Percentiles rank a stretch among this genome's conserved stretches.
These are phyloP conservation scores for Diutina catenulata DNA, from an alignment of 1,139 yeast species.

Conservation along the genomic window DNA sequence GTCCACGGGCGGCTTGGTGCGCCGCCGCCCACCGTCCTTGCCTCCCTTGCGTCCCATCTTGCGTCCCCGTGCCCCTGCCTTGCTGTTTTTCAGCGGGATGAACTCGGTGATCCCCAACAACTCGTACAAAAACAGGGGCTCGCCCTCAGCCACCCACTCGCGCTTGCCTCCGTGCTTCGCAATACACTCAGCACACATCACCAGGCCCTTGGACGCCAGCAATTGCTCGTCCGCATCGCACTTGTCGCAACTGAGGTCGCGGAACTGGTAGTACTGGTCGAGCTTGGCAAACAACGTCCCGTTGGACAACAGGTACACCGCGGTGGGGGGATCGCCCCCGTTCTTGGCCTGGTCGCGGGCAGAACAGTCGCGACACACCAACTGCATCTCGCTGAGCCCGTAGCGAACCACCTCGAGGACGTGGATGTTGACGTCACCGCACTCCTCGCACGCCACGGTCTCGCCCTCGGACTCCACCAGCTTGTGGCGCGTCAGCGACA, in stretches of 20 bases:
- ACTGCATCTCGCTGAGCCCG: conserved; percentile 43
- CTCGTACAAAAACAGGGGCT: conserved; percentile 35
- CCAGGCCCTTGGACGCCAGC: conserved; percentile 21
- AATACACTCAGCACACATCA: conserved; percentile 14
- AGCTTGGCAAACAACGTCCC: conserved; percentile 42
- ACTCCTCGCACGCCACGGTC: conserved; percentile 42
- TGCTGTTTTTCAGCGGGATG: conserved; percentile 13
- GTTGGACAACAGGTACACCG: conserved; percentile 39
- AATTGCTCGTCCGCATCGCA: conserved; percentile 33
- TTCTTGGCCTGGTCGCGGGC: too few relatives aligned
- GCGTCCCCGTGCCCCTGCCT: conserved; percentile 13
- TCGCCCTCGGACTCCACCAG: conserved; percentile 29
- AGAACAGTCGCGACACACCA: conserved; percentile 38
- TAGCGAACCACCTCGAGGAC: conserved; percentile 38
- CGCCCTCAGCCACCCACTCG: conserved; percentile 31
- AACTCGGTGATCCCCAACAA: conserved; percentile 40
- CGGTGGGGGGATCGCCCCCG: conserved; percentile 33
- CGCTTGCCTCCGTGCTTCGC: not conserved
- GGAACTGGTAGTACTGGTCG: conserved; percentile 33
- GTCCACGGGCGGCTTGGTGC: conserved; percentile 14
- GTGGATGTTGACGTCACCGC: conserved; percentile 44
- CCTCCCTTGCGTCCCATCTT: conserved; percentile 20
- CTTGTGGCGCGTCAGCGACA: conserved; percentile 44
- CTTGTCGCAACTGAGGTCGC: conserved; percentile 36
- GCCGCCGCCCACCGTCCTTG: conserved; percentile 10